Evolutionary conservation across 1,284 basidiomycete genomes (phyloP), one percentile per base, ranked within the genome.

Genomic region (Naganishia cerealis): DNA sequence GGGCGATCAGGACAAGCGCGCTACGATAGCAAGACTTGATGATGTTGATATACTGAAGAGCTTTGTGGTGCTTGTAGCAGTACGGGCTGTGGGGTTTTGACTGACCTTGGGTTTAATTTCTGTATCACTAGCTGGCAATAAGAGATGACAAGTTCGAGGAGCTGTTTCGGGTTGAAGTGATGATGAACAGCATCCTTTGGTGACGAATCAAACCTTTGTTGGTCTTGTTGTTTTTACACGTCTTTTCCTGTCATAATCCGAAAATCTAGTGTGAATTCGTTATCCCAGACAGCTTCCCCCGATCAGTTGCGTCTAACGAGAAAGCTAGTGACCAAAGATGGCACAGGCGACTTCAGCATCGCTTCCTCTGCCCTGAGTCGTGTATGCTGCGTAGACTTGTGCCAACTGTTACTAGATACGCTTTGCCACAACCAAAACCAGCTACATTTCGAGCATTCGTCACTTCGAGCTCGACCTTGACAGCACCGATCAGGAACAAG

Each of bases 381-480:
- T 63, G 61, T 54, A 63, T 63, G 61, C 61, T 63, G 38, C 61
- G 61, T 50, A 63, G 61, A 63, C 21, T 63, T 39, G n/a, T 63
- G 38, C 61, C 61, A 16, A 33, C 50, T 63, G 61, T 53, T 18
- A 63, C 50, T n/a, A 63, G 61, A 54, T 42, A 38, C 38, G 39
- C 50, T 46, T 53, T 18, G 15, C 5, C 29, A 18, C 50, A 52
- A 24, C 26, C 50, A 24, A 52, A 53, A 53, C 42, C 38, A 24
- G 15, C 48, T 24, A 6, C 29, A 24, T 63, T 29, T 29, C 61
- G 61, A 63, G 38, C 50, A 54, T 63, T 63, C 61, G 61, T 63
- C 50, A 54, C 61, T 29, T 54, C 61, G 29, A 63, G 61, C 61
- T 63, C 61, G 61, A 63, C 53, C 48, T 63, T 54, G 50, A 63